A percentile compares a stretch with the other conserved stretches of the same genome.
These are phyloP conservation scores for Neobulgaria alba DNA, from an alignment of 2,329 filamentous ascomycete genomes.

Conservation along the genomic window DNA sequence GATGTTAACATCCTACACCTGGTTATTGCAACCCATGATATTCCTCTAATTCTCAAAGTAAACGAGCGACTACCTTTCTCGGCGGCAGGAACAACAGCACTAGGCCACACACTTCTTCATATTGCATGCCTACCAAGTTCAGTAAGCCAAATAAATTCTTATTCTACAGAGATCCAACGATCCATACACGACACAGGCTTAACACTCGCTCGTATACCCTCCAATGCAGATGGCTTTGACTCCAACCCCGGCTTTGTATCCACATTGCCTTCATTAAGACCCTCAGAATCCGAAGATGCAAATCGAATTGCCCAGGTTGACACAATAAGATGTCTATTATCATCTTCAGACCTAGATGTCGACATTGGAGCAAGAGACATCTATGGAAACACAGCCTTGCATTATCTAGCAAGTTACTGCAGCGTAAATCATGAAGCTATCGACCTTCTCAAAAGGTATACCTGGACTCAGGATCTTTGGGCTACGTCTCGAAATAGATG, in stretches of 20 bases:
- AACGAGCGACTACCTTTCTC: slow-evolving; percentile 2
- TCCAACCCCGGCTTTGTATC: too few species aligned
- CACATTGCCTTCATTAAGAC: too few species aligned
- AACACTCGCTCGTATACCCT: too few species aligned
- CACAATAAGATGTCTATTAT: too few species aligned
- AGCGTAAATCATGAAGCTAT: slow-evolving; percentile 9
- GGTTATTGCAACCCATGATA: slow-evolving; percentile 13
- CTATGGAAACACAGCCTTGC: slow-evolving; percentile 17
- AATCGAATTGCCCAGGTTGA: too few species aligned
- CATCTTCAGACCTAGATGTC: too few species aligned
- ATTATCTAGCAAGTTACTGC: slow-evolving; percentile 14
- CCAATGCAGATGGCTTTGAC: too few species aligned
- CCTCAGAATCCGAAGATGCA: too few species aligned
- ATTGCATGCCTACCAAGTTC: slow-evolving; percentile 15
- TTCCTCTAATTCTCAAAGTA: slow-evolving; percentile 13
- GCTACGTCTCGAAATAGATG: too few species aligned
- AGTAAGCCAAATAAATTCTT: slow-evolving; percentile 8
- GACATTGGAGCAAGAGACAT: slow-evolving; percentile 8
- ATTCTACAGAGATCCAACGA: slow-evolving; percentile 7
- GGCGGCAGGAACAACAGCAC: slow-evolving; percentile 12
- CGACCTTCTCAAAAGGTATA: too few species aligned
- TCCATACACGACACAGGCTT: slow-evolving; percentile 18
- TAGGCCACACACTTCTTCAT: slow-evolving; percentile 19
- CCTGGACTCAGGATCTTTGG: too few species aligned
- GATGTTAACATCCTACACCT: slow-evolving; percentile 17